Conservation (phyloP, 2,329 filamentous ascomycete genomes). For the Huntiella moniliformis region DNA sequence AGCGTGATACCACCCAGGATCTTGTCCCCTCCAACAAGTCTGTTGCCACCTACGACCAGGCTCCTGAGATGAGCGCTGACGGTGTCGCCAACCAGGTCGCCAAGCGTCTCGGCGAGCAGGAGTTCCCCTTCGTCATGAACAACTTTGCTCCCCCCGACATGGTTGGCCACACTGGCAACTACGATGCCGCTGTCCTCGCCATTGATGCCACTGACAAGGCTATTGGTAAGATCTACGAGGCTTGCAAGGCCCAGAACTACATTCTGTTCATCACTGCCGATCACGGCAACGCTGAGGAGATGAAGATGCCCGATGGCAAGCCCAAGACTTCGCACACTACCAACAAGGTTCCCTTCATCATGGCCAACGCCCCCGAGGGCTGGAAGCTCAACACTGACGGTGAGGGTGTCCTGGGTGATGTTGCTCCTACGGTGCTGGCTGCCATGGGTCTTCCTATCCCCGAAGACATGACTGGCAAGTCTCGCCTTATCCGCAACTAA, state of each 20-base stretch:
- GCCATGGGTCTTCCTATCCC: constrained; percentile 84
- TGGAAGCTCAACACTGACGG: constrained; percentile 63
- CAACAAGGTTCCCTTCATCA: constrained; percentile 94
- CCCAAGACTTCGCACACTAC: constrained; percentile 97
- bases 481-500: constrained; percentile 41
- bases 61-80: constrained; percentile 90
- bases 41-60: constrained; percentile 84
- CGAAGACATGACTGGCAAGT: constrained; percentile 77
- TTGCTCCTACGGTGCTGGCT: constrained; percentile 81
- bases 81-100: constrained; percentile 75
- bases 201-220: constrained; percentile 78
- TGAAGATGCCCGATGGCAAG: constrained; percentile 89
- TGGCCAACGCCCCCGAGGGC: constrained; percentile 86
- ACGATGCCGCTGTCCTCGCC: constrained; percentile 78
- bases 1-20: constrained; percentile 63
- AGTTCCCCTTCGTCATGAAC: constrained; percentile 98
- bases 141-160: constrained; percentile 99
- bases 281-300: constrained; percentile 97
- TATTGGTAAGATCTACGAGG: constrained; percentile 81
- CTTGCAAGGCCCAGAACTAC: constrained; percentile 85
- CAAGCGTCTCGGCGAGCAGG: constrained; percentile 68
- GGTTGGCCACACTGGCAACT: constrained; percentile 96
- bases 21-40: constrained; percentile 72
- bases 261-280: constrained; percentile 89
- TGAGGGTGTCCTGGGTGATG: constrained; percentile 76